Evolutionary conservation across 179 eudicot species (phyloP).

Genomic region (Heliamphora pulchella): DNA sequence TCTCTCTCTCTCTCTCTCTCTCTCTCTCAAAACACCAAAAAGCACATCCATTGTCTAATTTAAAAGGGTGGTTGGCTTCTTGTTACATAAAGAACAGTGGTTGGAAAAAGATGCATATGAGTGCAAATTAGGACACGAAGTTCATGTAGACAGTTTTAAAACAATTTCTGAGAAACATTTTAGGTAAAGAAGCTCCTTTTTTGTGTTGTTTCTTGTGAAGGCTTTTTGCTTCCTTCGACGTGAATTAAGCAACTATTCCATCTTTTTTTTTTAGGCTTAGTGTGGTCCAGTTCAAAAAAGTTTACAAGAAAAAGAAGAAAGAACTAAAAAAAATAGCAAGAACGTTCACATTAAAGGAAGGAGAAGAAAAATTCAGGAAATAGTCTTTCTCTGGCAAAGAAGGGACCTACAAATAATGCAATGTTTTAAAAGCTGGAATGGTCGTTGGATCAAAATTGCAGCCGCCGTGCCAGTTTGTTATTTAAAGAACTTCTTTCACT

Average conservation of each 20-base stretch:
- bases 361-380: neutral
- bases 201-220: conserved; percentile 1
- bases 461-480: no score
- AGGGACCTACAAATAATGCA: neutral
- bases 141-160: neutral
- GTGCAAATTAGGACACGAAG: neutral
- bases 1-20: conserved; percentile 15
- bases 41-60: neutral
- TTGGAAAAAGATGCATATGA: neutral
- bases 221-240: neutral
- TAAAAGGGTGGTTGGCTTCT: conserved; percentile 5
- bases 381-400: neutral
- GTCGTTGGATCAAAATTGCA: neutral
- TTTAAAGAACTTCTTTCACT: neutral
- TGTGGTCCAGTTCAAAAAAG: no score
- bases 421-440: neutral
- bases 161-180: neutral
- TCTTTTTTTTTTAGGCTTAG: no score
- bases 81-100: neutral
- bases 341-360: neutral
- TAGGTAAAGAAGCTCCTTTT: neutral
- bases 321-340: no score
- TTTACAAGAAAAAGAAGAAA: no score
- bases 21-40: neutral
- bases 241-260: neutral